These are phyloP conservation scores for Lentinula sp. DNA, from an alignment of 768 basidiomycete genomes.

Conservation along the genomic window DNA sequence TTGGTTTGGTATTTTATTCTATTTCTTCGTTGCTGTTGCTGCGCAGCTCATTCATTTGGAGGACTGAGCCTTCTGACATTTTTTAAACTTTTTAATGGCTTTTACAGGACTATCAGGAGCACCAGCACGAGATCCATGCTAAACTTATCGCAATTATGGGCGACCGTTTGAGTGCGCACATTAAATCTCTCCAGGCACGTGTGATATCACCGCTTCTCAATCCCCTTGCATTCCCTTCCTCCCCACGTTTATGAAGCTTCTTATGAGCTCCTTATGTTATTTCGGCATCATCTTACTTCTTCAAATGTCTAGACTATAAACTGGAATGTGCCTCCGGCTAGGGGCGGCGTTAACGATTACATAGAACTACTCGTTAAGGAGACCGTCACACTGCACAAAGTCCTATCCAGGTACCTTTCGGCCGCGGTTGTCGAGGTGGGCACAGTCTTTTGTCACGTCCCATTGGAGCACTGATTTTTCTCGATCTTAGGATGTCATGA, in stretches of 20 bases:
- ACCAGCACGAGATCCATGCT: constrained; percentile 97
- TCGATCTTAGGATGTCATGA: constrained; percentile 74
- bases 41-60: background rate
- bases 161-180: constrained; percentile 83
- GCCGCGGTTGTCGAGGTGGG: constrained; percentile 77
- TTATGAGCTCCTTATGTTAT: background rate
- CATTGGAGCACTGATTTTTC: constrained; percentile 4
- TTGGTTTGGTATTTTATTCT: background rate
- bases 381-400: constrained; percentile 92
- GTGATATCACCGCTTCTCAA: constrained; percentile 7
- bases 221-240: background rate
- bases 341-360: constrained; percentile 74
- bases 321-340: constrained; percentile 64
- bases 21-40: background rate
- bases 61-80: background rate
- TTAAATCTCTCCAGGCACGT: constrained; percentile 71
- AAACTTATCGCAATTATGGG: constrained; percentile 99
- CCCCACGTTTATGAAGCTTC: background rate
- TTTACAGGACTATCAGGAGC: constrained; percentile 91
- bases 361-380: constrained; percentile 93
- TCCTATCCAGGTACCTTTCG: constrained; percentile 86
- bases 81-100: constrained; percentile 2
- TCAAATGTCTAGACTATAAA: constrained; percentile 52
- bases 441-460: background rate
- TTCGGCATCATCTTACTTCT: background rate